phyloP scores from a whole-genome alignment of 2,329 filamentous ascomycete species.

The Meredithiella fracta region DNA sequence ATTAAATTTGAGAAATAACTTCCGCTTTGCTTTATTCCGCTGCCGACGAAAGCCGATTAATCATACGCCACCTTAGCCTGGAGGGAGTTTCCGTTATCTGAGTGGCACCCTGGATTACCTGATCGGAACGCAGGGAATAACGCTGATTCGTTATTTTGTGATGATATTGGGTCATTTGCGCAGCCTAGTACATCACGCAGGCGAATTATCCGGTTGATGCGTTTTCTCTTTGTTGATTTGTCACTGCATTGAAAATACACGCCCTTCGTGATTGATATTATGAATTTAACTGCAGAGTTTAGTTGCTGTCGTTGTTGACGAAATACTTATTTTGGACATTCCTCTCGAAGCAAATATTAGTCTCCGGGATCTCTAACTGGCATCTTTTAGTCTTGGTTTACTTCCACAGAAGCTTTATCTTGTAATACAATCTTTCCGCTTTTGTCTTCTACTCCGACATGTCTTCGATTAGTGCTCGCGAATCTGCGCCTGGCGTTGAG shows the following conservation, averaged over 20 bases:
- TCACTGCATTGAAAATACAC: not conserved
- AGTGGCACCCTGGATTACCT: not conserved
- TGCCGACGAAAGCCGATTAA: not conserved
- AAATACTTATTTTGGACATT: not conserved
- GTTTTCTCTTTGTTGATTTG: not conserved
- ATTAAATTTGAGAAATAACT: too few relatives aligned
- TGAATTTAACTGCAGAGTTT: too few relatives aligned
- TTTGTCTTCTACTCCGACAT: not conserved
- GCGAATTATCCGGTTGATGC: too few relatives aligned
- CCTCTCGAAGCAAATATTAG: not conserved
- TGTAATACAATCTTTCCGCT: not conserved
- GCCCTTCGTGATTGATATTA: too few relatives aligned
- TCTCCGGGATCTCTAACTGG: not conserved
- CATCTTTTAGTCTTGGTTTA: not conserved
- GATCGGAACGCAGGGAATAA: not conserved
- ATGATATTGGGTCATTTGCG: not conserved
- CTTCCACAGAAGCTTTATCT: not conserved
- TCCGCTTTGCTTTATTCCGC: not conserved
- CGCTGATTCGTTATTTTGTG: slow-evolving; percentile 1
- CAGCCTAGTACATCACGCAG: not conserved
- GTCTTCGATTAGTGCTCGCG: not conserved
- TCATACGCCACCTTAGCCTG: not conserved
- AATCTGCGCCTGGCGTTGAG: not conserved
- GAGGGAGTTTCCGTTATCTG: not conserved
- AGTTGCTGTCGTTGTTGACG: too few relatives aligned